phyloP scores from a whole-genome alignment of 192 early-diverging fungal species.

The Obelidium mucronatum region DNA sequence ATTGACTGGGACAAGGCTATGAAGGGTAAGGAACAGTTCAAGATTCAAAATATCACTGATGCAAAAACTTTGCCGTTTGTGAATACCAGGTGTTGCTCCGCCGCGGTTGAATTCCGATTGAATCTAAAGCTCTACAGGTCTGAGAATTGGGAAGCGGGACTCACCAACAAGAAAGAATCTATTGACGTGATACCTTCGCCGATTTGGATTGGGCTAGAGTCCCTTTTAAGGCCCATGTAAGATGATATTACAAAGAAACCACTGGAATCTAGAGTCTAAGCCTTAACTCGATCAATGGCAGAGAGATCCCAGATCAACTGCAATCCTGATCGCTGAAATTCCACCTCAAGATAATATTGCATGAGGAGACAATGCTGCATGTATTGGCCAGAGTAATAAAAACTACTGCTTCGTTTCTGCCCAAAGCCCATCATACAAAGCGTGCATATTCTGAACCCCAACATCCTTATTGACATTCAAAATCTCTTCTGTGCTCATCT shows the following conservation, averaged over 20 bases:
- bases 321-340: no score
- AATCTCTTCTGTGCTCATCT: conserved; percentile 69
- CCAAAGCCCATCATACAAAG: conserved; percentile 79
- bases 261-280: no score
- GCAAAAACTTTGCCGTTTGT: not conserved
- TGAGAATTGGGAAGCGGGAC: not conserved
- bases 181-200: not conserved
- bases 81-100: not conserved
- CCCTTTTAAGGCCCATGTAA: not conserved
- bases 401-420: conserved; percentile 30
- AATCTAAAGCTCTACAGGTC: not conserved
- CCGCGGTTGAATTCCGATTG: not conserved
- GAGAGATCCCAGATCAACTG: no score
- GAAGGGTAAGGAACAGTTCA: not conserved
- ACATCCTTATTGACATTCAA: conserved; percentile 87
- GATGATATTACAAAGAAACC: no score
- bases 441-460: conserved; percentile 89
- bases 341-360: no score
- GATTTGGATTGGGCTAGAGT: not conserved
- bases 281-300: no score
- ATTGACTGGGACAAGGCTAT: not conserved
- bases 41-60: no score
- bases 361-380: no score
- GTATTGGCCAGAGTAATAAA: no score
- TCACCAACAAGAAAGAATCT: not conserved